Evolutionary conservation across 306 rosid species (phyloP), one percentile per base, ranked within the genome.

Genomic region (Prunus padus): DNA sequence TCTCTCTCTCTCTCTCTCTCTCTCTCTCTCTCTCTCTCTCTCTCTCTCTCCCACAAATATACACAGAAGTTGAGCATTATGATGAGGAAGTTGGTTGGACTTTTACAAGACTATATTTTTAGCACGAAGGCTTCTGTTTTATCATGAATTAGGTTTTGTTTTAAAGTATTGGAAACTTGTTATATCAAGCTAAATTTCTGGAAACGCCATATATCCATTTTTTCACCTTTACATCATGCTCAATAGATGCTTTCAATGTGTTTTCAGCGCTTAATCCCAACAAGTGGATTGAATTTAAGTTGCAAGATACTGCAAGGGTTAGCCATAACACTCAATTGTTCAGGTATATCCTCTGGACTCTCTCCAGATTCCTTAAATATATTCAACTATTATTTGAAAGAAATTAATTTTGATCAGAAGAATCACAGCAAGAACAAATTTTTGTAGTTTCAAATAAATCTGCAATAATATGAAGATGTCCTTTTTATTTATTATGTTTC

Each of bases 241-340:
- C 15, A 45, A 60, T 73, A 63, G 11, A 46, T 70, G 23, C 19
- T 47, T 76, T 54, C 78, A 5, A 16, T 67, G 65, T 65, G 64
- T 49, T 80, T 84, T 68, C 96, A 91, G 98, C 96, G 0, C 93
- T 93, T 22, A 80, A 65, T 63, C 86, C 98, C 9, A 80, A 88
- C 75, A 87, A 84, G 71, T 93, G 96, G 98, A 16, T 86, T 72
- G 89, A 88, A 82, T 93, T 93, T 82, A 89, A 88, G 96, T 72
- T 93, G 86, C 96, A 93, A 88, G 98, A 93, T 82, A 83, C 91
- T 69, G 94, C 97, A 55, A 84, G 93, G 81, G 97, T 93, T 78
- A 88, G 89, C 87, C 96, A 93, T 79, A 86, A 93, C 76, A 84
- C 94, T 51, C 87, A 91, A 26, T 82, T 93, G 51, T 93, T 87